Percentiles rank a stretch among this genome's conserved stretches.
These are phyloP conservation scores for Cercospora sp. DNA, from an alignment of 2,329 filamentous ascomycete species.

Conservation along the genomic window DNA sequence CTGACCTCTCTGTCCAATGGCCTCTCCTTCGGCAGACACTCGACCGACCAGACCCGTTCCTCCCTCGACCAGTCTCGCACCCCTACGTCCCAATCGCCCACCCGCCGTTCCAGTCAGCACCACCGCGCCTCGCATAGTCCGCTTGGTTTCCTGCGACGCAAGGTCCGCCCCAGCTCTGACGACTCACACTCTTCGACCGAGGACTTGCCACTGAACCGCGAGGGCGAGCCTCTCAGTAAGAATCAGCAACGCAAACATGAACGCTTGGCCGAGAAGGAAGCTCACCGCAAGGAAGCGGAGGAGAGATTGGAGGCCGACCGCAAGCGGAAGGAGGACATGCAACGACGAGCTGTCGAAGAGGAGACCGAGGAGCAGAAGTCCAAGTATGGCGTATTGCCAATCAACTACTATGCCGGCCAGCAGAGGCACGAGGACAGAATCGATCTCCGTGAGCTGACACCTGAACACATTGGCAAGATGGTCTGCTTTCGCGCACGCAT, in stretches of 20 bases:
- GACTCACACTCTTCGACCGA: conserved; percentile 40
- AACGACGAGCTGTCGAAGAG: conserved; percentile 51
- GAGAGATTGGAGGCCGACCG: conserved; percentile 49
- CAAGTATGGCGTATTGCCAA: conserved; percentile 58
- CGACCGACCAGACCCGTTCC: conserved; percentile 22
- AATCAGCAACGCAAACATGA: conserved; percentile 54
- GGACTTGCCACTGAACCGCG: conserved; percentile 49
- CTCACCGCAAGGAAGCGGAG: conserved; percentile 46
- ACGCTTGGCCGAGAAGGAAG: conserved; percentile 47
- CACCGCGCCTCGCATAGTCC: conserved; percentile 38
- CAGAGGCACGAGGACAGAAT: conserved; percentile 51
- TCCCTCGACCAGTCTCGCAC: conserved; percentile 21
- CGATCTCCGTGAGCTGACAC: conserved; percentile 54
- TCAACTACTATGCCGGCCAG: conserved; percentile 59
- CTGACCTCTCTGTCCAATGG: conserved; percentile 33
- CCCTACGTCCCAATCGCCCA: conserved; percentile 22
- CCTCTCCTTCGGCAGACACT: conserved; percentile 24
- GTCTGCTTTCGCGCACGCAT: conserved; percentile 70
- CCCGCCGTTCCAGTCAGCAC: conserved; percentile 31
- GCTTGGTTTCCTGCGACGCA: conserved; percentile 37
- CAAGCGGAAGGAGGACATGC: conserved; percentile 51
- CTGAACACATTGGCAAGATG: conserved; percentile 57
- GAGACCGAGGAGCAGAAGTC: conserved; percentile 60
- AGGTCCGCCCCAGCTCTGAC: conserved; percentile 34
- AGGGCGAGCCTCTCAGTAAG: conserved; percentile 52